Conservation (phyloP, 306 rosid genomes). For the Medicago truncatula region DNA sequence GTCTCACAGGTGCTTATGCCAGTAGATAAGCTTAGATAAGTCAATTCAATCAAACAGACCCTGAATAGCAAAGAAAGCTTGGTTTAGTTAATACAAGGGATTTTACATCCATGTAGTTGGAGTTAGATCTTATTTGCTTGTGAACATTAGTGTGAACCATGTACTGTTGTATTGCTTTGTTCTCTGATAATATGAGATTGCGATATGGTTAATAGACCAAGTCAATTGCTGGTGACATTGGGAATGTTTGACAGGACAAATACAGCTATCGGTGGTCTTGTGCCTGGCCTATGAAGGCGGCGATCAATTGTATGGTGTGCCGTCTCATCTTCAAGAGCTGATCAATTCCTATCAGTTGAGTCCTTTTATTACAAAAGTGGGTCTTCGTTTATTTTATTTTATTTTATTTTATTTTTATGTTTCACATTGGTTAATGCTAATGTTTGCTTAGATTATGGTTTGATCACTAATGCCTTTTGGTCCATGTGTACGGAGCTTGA, state of each 20-base stretch:
- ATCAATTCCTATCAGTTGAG: slow-evolving; percentile 73
- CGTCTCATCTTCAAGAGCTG: slow-evolving; percentile 61
- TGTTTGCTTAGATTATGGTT: slow-evolving; percentile 28
- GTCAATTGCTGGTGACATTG: slow-evolving; percentile 34
- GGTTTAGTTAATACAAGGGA: background rate
- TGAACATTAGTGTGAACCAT: too few relatives aligned
- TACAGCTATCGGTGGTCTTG: slow-evolving; percentile 65
- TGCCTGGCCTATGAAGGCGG: slow-evolving; percentile 65
- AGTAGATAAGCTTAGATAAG: too few relatives aligned
- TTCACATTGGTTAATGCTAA: slow-evolving; percentile 13
- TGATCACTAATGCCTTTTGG: background rate
- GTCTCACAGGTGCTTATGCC: too few relatives aligned
- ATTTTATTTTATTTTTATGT: slow-evolving; percentile 14
- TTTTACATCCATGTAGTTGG: background rate
- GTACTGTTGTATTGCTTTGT: background rate
- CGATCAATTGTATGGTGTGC: slow-evolving; percentile 55
- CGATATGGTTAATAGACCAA: background rate
- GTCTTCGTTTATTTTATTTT: slow-evolving; percentile 48
- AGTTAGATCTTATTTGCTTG: background rate
- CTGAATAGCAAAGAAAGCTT: background rate
- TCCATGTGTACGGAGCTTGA: background rate
- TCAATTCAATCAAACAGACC: too few relatives aligned
- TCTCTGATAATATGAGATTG: slow-evolving; percentile 9
- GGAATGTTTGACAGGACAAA: slow-evolving; percentile 60
- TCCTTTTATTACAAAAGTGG: slow-evolving; percentile 87